Conservation (phyloP, 139 green algal species). For the Chlamydomonas sp. region DNA sequence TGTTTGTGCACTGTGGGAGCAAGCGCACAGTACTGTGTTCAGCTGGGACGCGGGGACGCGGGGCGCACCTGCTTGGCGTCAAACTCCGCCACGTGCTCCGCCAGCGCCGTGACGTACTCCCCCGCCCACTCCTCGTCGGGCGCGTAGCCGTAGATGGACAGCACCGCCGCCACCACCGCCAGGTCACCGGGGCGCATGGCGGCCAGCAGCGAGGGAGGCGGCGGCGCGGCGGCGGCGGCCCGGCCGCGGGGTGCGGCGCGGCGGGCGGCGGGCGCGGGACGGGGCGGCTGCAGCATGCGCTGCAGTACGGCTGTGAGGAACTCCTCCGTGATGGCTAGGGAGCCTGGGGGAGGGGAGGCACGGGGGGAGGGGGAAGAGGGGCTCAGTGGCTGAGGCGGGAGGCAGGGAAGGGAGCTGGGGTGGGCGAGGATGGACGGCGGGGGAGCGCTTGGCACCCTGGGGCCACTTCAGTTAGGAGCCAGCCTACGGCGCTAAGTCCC, state of each 20-base stretch:
- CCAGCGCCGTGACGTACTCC: slow-evolving; percentile 12
- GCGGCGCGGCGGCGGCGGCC: background rate
- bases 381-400: background rate
- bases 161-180: slow-evolving; percentile 32
- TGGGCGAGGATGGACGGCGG: too few species aligned
- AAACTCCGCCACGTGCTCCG: background rate
- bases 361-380: background rate
- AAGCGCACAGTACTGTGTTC: too few species aligned
- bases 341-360: background rate
- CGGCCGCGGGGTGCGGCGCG: too few species aligned
- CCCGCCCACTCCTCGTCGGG: background rate
- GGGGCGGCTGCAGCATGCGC: background rate
- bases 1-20: too few species aligned
- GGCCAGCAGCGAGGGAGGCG: background rate
- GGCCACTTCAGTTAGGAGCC: too few species aligned
- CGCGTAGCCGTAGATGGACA: slow-evolving; percentile 30
- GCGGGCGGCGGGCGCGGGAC: background rate
- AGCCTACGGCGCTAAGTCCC: too few species aligned
- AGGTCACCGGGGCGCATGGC: slow-evolving; percentile 7
- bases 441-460: too few species aligned
- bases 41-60: too few species aligned
- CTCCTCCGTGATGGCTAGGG: slow-evolving; percentile 18
- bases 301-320: slow-evolving; percentile 23
- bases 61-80: slow-evolving; percentile 15
- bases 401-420: background rate